These are phyloP conservation scores for Blastobotrys capitulatus DNA, from an alignment of 1,139 yeast genomes.

Conservation along the genomic window DNA sequence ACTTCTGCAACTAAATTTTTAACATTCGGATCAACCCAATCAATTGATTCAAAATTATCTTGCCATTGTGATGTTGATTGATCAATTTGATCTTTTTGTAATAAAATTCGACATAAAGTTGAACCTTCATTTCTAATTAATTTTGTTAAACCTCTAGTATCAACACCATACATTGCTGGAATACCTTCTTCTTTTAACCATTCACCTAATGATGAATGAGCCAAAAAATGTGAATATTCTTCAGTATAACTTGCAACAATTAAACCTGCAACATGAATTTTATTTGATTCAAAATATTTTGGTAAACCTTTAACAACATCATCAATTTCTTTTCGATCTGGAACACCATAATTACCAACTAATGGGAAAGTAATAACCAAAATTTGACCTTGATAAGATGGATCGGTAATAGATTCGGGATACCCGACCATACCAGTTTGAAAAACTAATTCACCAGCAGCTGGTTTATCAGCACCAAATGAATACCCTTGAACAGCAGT, in stretches of 20 bases:
- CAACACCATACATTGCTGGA: slow-evolving; percentile 97
- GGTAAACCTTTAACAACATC: slow-evolving; percentile 74
- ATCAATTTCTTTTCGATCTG: slow-evolving; percentile 75
- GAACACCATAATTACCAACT: slow-evolving; percentile 99
- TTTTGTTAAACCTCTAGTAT: slow-evolving; percentile 92
- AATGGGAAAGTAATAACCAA: slow-evolving; percentile 94
- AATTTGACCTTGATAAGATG: slow-evolving; percentile 97
- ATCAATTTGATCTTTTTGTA: slow-evolving; percentile 49
- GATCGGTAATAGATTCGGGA: slow-evolving; percentile 97
- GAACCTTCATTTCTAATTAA: slow-evolving; percentile 89
- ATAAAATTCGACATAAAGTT: slow-evolving; percentile 76
- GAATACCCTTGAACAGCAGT: slow-evolving; percentile 91
- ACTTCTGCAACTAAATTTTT: slow-evolving; percentile 90
- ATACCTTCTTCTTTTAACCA: slow-evolving; percentile 91
- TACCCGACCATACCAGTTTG: slow-evolving; percentile 99
- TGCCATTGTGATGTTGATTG: slow-evolving; percentile 51
- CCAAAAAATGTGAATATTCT: slow-evolving; percentile 89
- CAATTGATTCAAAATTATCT: slow-evolving; percentile 64
- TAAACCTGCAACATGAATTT: slow-evolving; percentile 94
- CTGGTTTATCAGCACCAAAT: slow-evolving; percentile 85
- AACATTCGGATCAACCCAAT: slow-evolving; percentile 90
- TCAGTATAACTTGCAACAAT: slow-evolving; percentile 97
- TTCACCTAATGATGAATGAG: slow-evolving; percentile 82
- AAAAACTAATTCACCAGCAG: slow-evolving; percentile 98
- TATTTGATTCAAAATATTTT: slow-evolving; percentile 84